Percentiles rank a stretch among this genome's conserved stretches.
Evolutionary conservation across 2,329 filamentous ascomycete species (phyloP).

Genomic region (Colletotrichum sp.): DNA sequence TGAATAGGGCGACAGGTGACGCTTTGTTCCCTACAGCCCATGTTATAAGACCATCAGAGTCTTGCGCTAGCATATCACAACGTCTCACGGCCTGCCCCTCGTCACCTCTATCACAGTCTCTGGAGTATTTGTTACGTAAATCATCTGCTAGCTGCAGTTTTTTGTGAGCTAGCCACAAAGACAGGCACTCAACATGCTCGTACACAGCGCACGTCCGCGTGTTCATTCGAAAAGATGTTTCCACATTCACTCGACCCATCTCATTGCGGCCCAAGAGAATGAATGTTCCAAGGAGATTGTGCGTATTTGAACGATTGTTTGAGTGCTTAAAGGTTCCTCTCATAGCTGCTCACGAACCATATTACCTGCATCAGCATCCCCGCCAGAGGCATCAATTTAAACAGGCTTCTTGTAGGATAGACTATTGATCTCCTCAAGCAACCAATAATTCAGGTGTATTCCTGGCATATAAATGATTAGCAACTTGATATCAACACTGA

Average conservation of each 20-base stretch:
- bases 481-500: background rate
- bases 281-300: accelerated
- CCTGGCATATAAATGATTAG: no score
- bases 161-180: background rate
- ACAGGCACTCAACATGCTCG: background rate
- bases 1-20: background rate
- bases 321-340: background rate
- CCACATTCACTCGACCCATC: background rate
- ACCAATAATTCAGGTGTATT: no score
- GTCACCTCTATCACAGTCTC: background rate
- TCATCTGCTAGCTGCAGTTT: accelerated
- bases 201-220: background rate
- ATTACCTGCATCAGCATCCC: background rate
- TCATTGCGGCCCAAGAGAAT: background rate
- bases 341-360: background rate
- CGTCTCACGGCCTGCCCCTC: accelerated
- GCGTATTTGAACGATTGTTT: background rate
- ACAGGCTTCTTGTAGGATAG: background rate
- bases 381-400: background rate
- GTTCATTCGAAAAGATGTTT: background rate
- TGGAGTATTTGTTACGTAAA: background rate
- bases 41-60: accelerated
- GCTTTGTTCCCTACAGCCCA: background rate
- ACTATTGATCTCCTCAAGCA: no score
- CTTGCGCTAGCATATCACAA: background rate